A percentile compares a stretch with the other conserved stretches of the same genome.
phyloP scores from a whole-genome alignment of 257 asterid species.

The Hygrophila difformis region DNA sequence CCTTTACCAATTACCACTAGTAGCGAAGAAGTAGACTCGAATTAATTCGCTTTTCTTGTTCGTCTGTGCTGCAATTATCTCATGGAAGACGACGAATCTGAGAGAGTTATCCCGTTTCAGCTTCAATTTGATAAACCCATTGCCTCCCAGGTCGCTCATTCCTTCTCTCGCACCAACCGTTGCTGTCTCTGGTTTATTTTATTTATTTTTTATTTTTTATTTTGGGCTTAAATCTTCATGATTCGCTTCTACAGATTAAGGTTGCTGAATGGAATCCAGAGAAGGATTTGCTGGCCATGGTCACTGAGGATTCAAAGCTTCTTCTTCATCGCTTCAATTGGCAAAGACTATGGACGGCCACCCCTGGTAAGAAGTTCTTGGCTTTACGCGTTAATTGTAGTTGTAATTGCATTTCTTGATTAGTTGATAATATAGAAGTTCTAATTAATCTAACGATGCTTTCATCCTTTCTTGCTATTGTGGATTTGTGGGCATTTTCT shows the following conservation, averaged over 20 bases:
- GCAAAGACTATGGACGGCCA: conserved; percentile 93
- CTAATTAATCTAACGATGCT: neutral
- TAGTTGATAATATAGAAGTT: no score
- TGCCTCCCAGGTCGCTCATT: conserved; percentile 54
- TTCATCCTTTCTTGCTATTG: neutral
- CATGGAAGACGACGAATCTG: conserved; percentile 59
- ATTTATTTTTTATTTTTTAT: neutral
- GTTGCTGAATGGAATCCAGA: conserved; percentile 99
- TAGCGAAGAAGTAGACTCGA: no score
- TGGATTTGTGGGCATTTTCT: conserved; percentile 5
- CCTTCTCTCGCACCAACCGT: neutral
- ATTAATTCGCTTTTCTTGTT: no score
- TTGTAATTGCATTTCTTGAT: neutral
- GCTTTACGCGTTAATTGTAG: neutral
- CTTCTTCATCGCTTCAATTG: conserved; percentile 96
- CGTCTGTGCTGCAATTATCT: no score
- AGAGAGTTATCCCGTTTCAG: conserved; percentile 59
- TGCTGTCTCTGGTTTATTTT: neutral
- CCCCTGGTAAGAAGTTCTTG: conserved; percentile 49
- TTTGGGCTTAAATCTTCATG: neutral
- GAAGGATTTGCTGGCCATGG: conserved; percentile 91
- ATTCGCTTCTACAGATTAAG: conserved; percentile 45
- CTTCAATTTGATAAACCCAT: conserved; percentile 91
- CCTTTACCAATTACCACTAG: no score
- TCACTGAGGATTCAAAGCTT: conserved; percentile 79